These are phyloP conservation scores for Serendipita sp. DNA, from an alignment of 768 basidiomycete genomes.

Conservation along the genomic window DNA sequence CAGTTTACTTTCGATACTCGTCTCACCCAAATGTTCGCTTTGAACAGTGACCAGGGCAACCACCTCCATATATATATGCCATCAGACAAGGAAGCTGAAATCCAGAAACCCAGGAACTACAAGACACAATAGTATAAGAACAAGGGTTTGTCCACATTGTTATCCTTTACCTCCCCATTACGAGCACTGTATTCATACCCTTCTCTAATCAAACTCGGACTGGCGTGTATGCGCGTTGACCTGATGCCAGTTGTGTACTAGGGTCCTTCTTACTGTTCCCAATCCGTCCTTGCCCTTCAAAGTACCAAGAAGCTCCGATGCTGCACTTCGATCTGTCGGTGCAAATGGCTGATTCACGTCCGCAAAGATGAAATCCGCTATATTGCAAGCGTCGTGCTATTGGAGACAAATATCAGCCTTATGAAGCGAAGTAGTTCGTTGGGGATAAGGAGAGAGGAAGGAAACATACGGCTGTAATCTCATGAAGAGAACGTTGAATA, in stretches of 20 bases:
- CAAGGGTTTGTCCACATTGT: too few relatives aligned
- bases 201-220: neutral
- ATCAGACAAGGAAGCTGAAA: too few relatives aligned
- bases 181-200: too few relatives aligned
- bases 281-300: conserved; percentile 15
- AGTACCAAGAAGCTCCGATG: conserved; percentile 30
- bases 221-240: conserved; percentile 15
- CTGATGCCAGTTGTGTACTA: conserved; percentile 21
- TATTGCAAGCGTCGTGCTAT: conserved; percentile 40
- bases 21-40: too few relatives aligned
- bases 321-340: conserved; percentile 42
- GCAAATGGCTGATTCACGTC: conserved; percentile 54
- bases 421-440: neutral
- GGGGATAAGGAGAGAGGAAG: neutral
- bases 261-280: conserved; percentile 18
- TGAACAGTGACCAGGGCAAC: too few relatives aligned
- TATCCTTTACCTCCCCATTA: too few relatives aligned
- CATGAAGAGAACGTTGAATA: conserved; percentile 51
- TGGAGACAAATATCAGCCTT: neutral
- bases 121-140: too few relatives aligned
- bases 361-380: conserved; percentile 37
- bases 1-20: too few relatives aligned
- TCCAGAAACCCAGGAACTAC: too few relatives aligned
- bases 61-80: too few relatives aligned
- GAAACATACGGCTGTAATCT: conserved; percentile 31